Evolutionary conservation across 1,284 basidiomycete species (phyloP).

Genomic region (Malassezia globosa): DNA sequence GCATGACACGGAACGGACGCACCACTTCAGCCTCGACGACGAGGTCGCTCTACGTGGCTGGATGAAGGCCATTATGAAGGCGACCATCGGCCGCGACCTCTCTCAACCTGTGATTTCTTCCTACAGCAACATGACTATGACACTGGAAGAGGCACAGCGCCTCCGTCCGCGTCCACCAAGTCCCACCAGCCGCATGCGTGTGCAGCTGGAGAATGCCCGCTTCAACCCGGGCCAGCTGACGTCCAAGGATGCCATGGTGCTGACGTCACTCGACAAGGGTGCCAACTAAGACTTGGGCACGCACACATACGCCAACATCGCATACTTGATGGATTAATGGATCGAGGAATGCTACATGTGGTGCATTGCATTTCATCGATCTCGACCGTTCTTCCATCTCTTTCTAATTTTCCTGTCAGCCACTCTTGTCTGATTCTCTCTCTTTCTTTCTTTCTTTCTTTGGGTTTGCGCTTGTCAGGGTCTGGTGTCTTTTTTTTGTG

Average conservation of each 20-base stretch:
- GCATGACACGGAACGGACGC: slow-evolving; percentile 74
- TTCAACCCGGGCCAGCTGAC: slow-evolving; percentile 71
- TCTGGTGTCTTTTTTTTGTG: too few relatives aligned
- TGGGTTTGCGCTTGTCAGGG: too few relatives aligned
- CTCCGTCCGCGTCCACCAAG: slow-evolving; percentile 94
- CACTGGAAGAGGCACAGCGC: slow-evolving; percentile 81
- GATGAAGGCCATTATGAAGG: slow-evolving; percentile 99
- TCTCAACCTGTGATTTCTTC: slow-evolving; percentile 73
- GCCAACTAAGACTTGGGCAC: background rate
- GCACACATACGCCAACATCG: too few relatives aligned
- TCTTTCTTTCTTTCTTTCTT: too few relatives aligned
- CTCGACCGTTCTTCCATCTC: too few relatives aligned
- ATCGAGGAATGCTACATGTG: too few relatives aligned
- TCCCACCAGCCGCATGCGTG: slow-evolving; percentile 49
- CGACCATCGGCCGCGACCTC: slow-evolving; percentile 67
- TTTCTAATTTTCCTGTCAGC: too few relatives aligned
- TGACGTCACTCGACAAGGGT: slow-evolving; percentile 13
- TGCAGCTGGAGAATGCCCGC: background rate
- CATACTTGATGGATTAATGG: too few relatives aligned
- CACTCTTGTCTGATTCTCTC: too few relatives aligned
- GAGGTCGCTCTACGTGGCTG: slow-evolving; percentile 73
- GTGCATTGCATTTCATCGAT: too few relatives aligned
- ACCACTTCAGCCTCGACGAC: slow-evolving; percentile 84
- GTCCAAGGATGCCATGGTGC: slow-evolving; percentile 47
- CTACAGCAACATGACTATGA: slow-evolving; percentile 92